Percentiles rank a stretch among this genome's conserved stretches.
phyloP scores from a whole-genome alignment of 192 early-diverging fungal genomes.

The Glomus cerebriforme region DNA sequence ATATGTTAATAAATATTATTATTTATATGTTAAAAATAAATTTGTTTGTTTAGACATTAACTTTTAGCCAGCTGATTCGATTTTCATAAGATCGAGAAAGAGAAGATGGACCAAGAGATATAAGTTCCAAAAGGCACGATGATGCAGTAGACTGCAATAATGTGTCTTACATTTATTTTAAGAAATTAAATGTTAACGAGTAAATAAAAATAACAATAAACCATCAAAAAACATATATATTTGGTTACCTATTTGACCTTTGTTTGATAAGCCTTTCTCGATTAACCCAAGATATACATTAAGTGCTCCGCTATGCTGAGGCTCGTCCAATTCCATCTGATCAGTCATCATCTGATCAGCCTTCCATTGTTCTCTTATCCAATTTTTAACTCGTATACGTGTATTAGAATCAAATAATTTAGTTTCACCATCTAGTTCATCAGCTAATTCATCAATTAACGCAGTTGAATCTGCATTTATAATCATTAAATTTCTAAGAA shows the following conservation, averaged over 20 bases:
- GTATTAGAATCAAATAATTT: conserved; percentile 40
- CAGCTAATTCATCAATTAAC: conserved; percentile 45
- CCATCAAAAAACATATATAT: not conserved
- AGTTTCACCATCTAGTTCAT: conserved; percentile 45
- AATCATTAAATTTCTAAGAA: conserved; percentile 65
- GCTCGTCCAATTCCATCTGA: conserved; percentile 44
- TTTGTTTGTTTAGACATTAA: not conserved
- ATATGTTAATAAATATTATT: not conserved
- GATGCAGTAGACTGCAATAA: conserved; percentile 63
- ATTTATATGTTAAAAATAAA: not conserved
- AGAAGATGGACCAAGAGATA: conserved; percentile 65
- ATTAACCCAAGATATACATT: conserved; percentile 58
- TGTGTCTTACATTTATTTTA: conserved; percentile 46
- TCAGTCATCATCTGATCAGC: conserved; percentile 42
- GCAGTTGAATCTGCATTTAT: conserved; percentile 59
- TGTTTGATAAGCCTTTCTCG: conserved; percentile 56
- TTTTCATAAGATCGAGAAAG: conserved; percentile 54
- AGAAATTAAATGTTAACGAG: not conserved
- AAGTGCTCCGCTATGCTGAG: conserved; percentile 41
- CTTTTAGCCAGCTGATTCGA: conserved; percentile 51
- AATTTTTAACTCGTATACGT: conserved; percentile 31
- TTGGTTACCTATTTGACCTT: conserved; percentile 38
- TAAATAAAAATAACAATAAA: not conserved
- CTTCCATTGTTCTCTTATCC: conserved; percentile 42
- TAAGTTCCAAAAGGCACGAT: conserved; percentile 67